Evolutionary conservation across 176 grass and related monocot genomes (phyloP).

Genomic region (Triticum aestivum): IWGSC_CS_RefSeq_v2.1 NC_057796.1:18086381-18086880

Average conservation of each 20-base stretch:
- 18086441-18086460: neutral
- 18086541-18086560: conserved; percentile 29
- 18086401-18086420: neutral
- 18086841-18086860: conserved; percentile 66
- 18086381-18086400: neutral
- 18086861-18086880: conserved; percentile 35
- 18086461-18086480: neutral
- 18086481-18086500: conserved; percentile 35
- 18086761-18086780: conserved; percentile 32
- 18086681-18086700: neutral
- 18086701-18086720: conserved; percentile 17
- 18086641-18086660: conserved; percentile 36
- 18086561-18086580: conserved; percentile 28
- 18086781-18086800: conserved; percentile 30
- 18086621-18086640: conserved; percentile 24
- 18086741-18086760: conserved; percentile 35
- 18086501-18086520: conserved; percentile 29
- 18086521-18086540: conserved; percentile 37
- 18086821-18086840: conserved; percentile 17
- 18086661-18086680: conserved; percentile 12
- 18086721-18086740: conserved; percentile 14
- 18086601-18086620: conserved; percentile 41
- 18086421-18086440: neutral
- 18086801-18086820: neutral
- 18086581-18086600: neutral